Evolutionary conservation across 306 rosid genomes (phyloP).

Genomic region (Corylus heterophylla): DNA sequence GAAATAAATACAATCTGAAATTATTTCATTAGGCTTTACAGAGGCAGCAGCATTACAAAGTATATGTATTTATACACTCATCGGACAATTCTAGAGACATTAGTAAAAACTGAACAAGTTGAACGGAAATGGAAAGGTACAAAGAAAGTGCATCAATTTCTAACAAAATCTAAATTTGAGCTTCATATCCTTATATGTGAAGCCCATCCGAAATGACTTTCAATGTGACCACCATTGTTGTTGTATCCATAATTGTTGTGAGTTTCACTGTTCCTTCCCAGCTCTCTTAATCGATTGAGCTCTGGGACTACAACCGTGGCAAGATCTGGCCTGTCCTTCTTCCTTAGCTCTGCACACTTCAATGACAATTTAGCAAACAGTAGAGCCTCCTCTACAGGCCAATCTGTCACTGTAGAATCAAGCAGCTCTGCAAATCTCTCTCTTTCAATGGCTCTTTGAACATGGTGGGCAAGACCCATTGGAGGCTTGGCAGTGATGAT

Average conservation of each 20-base stretch:
- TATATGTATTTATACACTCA: too few relatives aligned
- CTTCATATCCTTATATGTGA: conserved; percentile 5
- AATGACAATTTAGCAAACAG: conserved; percentile 72
- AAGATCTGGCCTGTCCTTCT: conserved; percentile 89
- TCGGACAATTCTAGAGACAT: too few relatives aligned
- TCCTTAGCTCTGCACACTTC: conserved; percentile 71
- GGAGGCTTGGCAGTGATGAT: conserved; percentile 88
- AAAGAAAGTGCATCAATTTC: too few relatives aligned
- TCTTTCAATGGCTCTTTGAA: conserved; percentile 66
- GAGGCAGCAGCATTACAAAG: too few relatives aligned
- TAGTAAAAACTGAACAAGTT: too few relatives aligned
- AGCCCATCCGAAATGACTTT: conserved; percentile 32
- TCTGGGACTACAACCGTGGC: conserved; percentile 69
- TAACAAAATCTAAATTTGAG: conserved; percentile 28
- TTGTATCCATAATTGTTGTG: background rate
- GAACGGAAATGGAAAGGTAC: too few relatives aligned
- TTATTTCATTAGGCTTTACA: too few relatives aligned
- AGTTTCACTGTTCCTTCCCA: conserved; percentile 33
- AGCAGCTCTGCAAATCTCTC: conserved; percentile 57
- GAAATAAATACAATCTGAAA: too few relatives aligned
- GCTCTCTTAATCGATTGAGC: conserved; percentile 69
- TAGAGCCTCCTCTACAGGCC: conserved; percentile 80
- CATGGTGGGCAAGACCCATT: conserved; percentile 85
- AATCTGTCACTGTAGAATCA: conserved; percentile 72
- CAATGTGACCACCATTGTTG: conserved; percentile 15